Base-by-base conservation (phyloP, 2,329 filamentous ascomycete genomes). In the Lasiodiplodia theobromae region DNA sequence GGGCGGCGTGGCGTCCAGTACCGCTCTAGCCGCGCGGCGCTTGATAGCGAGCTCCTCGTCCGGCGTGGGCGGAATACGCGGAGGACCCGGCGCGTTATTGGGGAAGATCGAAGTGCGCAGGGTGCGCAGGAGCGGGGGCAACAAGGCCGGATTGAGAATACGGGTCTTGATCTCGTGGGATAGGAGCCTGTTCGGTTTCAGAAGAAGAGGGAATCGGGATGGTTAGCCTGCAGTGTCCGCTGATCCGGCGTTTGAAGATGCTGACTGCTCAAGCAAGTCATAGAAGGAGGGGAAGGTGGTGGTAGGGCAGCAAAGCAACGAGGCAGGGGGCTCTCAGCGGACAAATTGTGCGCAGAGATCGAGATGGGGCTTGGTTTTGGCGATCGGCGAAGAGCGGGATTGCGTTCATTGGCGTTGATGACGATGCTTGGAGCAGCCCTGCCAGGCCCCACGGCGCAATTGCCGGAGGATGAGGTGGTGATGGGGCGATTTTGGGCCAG, bases 81-180 rank as follows among this genome's bases (percentile, higher is more conserved):
- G 84, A 72, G 88, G 86, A 69, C 89, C 91, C 70, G 91, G 89
- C 23, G 88, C 85, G 80, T 96, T 96, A 81, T 93, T 91, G 72
- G 96, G 95, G 78, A 97, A 98, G 68, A 98, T 84, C 70, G 92
- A 88, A 74, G 87, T 88, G 77, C 96, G 92, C 75, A 92, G 85
- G 72, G 89, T 87, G 77, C 89, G 88, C 74, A 95, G 86, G 38
- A 84, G 74, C 60, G 78, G 75, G 67, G 84, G 82, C 38, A 86
- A 72, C 69, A 80, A 77, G 71, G 77, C 75, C 70, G 83, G 79
- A 74, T 81, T 79, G 68, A 83, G 75, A 65, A 85, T 71, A 58
- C 72, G 77, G 56, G 74, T 77, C 71, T 80, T 79, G 71, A 85
- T 74, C 69, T 79, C 76, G 74, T 82, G 77, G 58, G 83, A 83